Base-by-base conservation (phyloP, 2,329 filamentous ascomycete species). In the Fusarium drepaniforme region DNA sequence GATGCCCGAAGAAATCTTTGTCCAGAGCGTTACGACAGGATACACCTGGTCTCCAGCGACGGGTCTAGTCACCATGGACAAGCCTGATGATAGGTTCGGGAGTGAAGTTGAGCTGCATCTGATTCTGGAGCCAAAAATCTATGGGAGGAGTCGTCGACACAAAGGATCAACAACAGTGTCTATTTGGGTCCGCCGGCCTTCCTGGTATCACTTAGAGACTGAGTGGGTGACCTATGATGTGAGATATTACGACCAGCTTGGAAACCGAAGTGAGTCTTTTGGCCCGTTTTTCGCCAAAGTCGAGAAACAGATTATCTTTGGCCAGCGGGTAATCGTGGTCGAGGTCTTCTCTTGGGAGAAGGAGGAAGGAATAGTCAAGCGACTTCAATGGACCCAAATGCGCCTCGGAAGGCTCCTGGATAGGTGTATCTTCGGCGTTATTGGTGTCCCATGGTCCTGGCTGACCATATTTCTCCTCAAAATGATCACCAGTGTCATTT, bases 121-220 rank as follows among this genome's bases (percentile, higher is more conserved):
- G 21, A 15, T 49, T 8, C 9, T 23, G 7, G 5, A 46, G n/a
- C 5, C 40, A 23, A 25, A 12, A 25, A 16, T 8, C 1, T 6
- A n/a, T 21, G 25, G 25, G 25, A 4, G 13, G 21, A 7, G 21
- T 5, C 21, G 3, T 25, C 7, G n/a, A 11, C 4, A 5, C 18
- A 18, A n/a, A 11, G 13, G 16, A 25, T 23, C 21, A 23, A 9
- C 9, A n/a, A 16, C 21, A 16, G 13, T 49, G 3, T 25, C 21
- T 5, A 13, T 25, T 16, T 49, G 44, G 40, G n/a, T 44, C 9
- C n/a, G 40, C 15, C 40, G 40, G 2, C n/a, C 40, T 23, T 7
- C 18, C 8, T 6, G 11, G 11, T 5, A 44, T 23, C 2, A 0
- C n/a, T 1, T 1, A 44, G n/a, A 44, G 40, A 6, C 4, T 13